Base-by-base conservation (phyloP, 1,139 yeast genomes). In the Pneumocystis carinii region DNA sequence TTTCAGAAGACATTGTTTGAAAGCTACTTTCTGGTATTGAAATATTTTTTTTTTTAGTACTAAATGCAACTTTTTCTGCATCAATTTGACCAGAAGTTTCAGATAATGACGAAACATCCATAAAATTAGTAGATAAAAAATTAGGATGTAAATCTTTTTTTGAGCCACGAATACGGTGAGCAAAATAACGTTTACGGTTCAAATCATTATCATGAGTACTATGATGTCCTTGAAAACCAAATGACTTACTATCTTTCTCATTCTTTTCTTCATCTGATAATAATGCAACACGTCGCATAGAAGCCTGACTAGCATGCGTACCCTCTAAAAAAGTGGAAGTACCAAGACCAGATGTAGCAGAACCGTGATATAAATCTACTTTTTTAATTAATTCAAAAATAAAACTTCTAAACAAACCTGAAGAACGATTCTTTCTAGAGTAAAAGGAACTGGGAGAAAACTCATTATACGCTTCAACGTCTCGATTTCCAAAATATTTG, bases 291-390 rank as follows among this genome's bases (percentile, higher is more conserved):
- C n/a, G n/a, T 57, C 29, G 42, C 14, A 57, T 57, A 39, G 38
- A 32, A 17, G 14, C n/a, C 24, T 8, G 29, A 19, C n/a, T 57
- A 12, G 97, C 98, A 19, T 97, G 97, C 0, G 97, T 94, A 48
- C 98, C 98, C 73, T 92, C 97, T 68, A 92, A 74, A 72, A 92
- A 92, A 0, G 98, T 92, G 1, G 96, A 69, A 1, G 94, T 82
- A 2, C 98, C 98, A 62, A 92, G 79, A 1, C 98, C 98, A 64
- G 86, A 80, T 0, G 97, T 87, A 1, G 86, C 79, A 61, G 82
- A 82, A 19, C 97, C 98, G 73, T 90, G 96, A 19, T 90, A 82
- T 36, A 87, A 88, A 59, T 79, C 80, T 12, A 88, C 81, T 72
- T 84, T 86, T 57, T 76, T 76, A 63, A 82, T 81, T 2, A 95